Conservation (phyloP, 768 basidiomycete species). For the Dendrothele bispora region DNA sequence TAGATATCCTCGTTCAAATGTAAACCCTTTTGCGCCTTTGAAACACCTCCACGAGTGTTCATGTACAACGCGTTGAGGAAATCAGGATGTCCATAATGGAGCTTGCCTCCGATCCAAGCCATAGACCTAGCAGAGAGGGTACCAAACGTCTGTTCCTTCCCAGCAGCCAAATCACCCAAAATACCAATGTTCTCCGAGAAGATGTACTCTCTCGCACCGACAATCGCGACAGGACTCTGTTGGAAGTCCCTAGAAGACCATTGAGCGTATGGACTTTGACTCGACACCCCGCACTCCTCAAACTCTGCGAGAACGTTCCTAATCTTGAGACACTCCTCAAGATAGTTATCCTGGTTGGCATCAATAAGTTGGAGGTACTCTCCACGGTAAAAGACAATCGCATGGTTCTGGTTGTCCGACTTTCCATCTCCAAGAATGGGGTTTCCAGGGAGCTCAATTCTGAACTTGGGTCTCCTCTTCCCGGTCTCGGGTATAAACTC, state of each 20-base stretch:
- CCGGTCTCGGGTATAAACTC: constrained; percentile 91
- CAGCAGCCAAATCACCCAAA: constrained; percentile 95
- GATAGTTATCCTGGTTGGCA: constrained; percentile 99
- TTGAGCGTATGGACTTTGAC: constrained; percentile 89
- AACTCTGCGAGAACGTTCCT: constrained; percentile 98
- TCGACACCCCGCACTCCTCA: constrained; percentile 85
- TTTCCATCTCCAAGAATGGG: constrained; percentile 99
- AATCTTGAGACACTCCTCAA: constrained; percentile 99
- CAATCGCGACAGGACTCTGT: constrained; percentile 89
- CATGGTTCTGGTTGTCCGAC: constrained; percentile 99
- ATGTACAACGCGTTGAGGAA: constrained; percentile 98
- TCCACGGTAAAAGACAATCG: constrained; percentile 98
- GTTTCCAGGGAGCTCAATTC: constrained; percentile 97
- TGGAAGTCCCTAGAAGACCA: constrained; percentile 89
- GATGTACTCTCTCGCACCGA: constrained; percentile 99
- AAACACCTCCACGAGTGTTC: constrained; percentile 97
- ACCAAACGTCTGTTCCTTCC: constrained; percentile 99
- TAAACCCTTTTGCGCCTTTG: constrained; percentile 99
- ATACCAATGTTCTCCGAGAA: constrained; percentile 99
- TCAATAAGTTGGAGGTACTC: constrained; percentile 99
- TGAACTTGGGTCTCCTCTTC: constrained; percentile 92
- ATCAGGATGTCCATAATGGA: constrained; percentile 99
- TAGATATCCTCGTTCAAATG: constrained; percentile 99
- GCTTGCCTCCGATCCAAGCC: constrained; percentile 97
- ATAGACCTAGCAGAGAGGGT: constrained; percentile 94